Evolutionary conservation across 306 rosid species (phyloP).

Genomic region (Begonia fuchsioides): DNA sequence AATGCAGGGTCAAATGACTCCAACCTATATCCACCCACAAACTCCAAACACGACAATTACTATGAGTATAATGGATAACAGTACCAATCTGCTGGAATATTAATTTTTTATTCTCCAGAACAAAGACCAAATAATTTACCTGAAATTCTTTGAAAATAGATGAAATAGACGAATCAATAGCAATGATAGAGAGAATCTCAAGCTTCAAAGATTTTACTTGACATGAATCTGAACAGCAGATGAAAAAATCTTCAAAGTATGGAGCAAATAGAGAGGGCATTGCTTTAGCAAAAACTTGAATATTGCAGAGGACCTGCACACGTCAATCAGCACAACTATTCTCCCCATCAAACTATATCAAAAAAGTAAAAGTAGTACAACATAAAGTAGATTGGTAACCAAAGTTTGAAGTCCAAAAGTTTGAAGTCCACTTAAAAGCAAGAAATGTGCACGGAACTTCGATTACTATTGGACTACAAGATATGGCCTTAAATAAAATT

Average conservation of each 20-base stretch:
- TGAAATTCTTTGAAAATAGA: constrained; percentile 68
- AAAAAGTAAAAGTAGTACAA: not conserved
- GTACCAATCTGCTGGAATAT: not conserved
- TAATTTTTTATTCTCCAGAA: not conserved
- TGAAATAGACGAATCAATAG: constrained; percentile 48
- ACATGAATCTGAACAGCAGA: constrained; percentile 73
- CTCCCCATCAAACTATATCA: constrained; percentile 4
- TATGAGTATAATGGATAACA: no score
- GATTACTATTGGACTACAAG: no score
- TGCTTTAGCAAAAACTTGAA: constrained; percentile 93
- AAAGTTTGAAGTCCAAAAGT: no score
- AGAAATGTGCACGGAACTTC: no score
- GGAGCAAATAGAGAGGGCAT: constrained; percentile 77
- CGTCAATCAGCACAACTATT: constrained; percentile 18
- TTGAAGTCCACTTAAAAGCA: not conserved
- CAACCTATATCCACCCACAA: no score
- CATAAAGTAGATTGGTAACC: no score
- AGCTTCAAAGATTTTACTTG: constrained; percentile 80
- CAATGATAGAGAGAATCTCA: constrained; percentile 68
- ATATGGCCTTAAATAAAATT: no score
- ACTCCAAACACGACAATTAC: no score
- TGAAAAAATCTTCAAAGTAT: constrained; percentile 61
- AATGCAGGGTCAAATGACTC: no score
- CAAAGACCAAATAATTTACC: constrained; percentile 23
- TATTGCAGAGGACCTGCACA: constrained; percentile 74